Percentiles rank a stretch among this genome's conserved stretches.
These are phyloP conservation scores for Nannizziopsis arthrosporioides DNA, from an alignment of 2,329 filamentous ascomycete species.

Conservation along the genomic window DNA sequence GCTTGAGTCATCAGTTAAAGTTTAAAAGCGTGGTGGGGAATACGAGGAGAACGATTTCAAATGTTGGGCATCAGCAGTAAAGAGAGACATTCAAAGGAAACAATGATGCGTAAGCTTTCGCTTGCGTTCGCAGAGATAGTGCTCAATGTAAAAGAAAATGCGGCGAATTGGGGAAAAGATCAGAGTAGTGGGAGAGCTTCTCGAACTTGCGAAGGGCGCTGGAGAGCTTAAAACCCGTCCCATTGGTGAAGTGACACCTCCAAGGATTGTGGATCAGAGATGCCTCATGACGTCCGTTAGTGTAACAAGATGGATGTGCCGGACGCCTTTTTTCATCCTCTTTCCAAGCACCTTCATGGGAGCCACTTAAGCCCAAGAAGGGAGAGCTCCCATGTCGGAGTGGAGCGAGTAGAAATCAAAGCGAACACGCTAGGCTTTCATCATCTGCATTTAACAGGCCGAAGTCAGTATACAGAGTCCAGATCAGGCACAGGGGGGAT, in stretches of 20 bases:
- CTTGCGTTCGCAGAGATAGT: too few relatives aligned
- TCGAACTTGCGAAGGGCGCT: neutral
- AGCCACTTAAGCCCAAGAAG: constrained; percentile 76
- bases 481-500: neutral
- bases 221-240: neutral
- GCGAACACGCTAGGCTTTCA: constrained; percentile 97
- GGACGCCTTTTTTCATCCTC: constrained; percentile 94
- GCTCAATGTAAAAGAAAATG: too few relatives aligned
- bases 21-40: too few relatives aligned
- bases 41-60: too few relatives aligned
- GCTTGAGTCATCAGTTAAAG: too few relatives aligned
- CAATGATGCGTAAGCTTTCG: too few relatives aligned
- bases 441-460: constrained; percentile 55
- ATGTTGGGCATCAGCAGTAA: too few relatives aligned
- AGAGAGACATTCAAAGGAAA: too few relatives aligned
- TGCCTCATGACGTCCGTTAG: constrained; percentile 92
- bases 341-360: constrained; percentile 52
- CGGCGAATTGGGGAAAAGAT: too few relatives aligned
- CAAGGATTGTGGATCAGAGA: constrained; percentile 68
- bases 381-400: constrained; percentile 68
- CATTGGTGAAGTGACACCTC: constrained; percentile 26
- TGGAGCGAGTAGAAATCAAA: constrained; percentile 64
- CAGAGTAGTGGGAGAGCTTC: neutral
- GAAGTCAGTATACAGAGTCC: constrained; percentile 15
- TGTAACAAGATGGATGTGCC: constrained; percentile 98